A percentile compares a stretch with the other conserved stretches of the same genome.
Conservation (phyloP, 768 basidiomycete species). For the Mycena amicta region DNA sequence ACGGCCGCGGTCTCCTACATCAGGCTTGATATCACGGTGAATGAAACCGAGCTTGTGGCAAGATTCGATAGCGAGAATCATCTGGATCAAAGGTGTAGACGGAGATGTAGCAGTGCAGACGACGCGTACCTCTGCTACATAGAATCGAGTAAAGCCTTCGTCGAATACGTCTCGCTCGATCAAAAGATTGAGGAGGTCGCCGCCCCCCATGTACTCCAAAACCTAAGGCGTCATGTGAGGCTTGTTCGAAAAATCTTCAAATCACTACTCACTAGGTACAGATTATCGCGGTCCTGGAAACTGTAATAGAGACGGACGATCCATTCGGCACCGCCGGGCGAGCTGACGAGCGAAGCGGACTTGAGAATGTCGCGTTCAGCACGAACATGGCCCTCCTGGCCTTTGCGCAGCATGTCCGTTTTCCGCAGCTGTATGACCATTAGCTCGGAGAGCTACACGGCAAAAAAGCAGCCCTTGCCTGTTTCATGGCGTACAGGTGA, state of each 20-base stretch:
- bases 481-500: constrained; percentile 93
- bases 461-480: constrained; percentile 50
- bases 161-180: constrained; percentile 91
- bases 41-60: constrained; percentile 96
- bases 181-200: constrained; percentile 93
- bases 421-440: constrained; percentile 66
- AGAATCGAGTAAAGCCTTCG: constrained; percentile 90
- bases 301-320: constrained; percentile 92
- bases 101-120: constrained; percentile 19
- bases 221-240: no score
- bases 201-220: constrained; percentile 94
- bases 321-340: constrained; percentile 83
- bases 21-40: constrained; percentile 96
- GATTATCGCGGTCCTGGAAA: constrained; percentile 92
- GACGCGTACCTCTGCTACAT: constrained; percentile 80
- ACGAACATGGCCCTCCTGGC: constrained; percentile 95
- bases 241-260: no score
- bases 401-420: constrained; percentile 92
- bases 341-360: constrained; percentile 80
- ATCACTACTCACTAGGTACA: constrained; percentile 83
- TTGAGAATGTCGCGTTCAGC: constrained; percentile 94
- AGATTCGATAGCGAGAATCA: constrained; percentile 91
- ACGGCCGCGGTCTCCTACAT: constrained; percentile 48
- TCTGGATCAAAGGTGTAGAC: constrained; percentile 47
- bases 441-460: constrained; percentile 9